A percentile compares a stretch with the other conserved stretches of the same genome.
Evolutionary conservation across 2,329 filamentous ascomycete genomes (phyloP).

Genomic region (Blastomyces silverae): DNA sequence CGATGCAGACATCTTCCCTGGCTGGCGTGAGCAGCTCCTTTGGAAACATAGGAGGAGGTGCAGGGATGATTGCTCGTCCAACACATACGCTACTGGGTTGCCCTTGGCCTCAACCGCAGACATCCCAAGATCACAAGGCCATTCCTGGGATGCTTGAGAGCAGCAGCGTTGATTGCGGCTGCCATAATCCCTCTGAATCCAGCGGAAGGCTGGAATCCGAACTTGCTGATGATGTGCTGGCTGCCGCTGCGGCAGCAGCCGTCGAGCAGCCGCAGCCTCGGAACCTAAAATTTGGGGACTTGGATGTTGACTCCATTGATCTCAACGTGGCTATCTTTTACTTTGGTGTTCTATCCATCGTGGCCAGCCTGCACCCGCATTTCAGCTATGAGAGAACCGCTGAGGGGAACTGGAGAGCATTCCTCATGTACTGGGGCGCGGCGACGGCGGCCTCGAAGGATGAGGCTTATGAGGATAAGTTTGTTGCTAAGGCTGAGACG

Average conservation of each 20-base stretch:
- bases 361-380: conserved; percentile 25
- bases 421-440: conserved; percentile 29
- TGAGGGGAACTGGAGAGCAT: conserved; percentile 25
- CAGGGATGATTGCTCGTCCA: background rate
- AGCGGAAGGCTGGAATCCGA: background rate
- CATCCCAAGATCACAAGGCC: background rate
- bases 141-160: background rate
- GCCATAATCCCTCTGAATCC: background rate
- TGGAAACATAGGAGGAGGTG: background rate
- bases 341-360: conserved; percentile 29
- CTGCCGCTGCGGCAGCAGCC: conserved; percentile 1
- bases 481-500: conserved; percentile 24
- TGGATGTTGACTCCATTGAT: conserved; percentile 18
- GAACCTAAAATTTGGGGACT: conserved; percentile 12
- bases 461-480: conserved; percentile 17
- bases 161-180: background rate
- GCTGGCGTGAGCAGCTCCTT: background rate
- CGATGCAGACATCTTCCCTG: background rate
- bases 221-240: background rate
- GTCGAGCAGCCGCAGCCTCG: background rate
- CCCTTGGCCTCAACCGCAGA: background rate
- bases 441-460: conserved; percentile 26
- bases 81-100: background rate
- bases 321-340: conserved; percentile 27
- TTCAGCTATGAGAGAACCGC: conserved; percentile 25